These are phyloP conservation scores for Areca catechu DNA, from an alignment of 176 grass and related monocot genomes.

Conservation along the genomic window DNA sequence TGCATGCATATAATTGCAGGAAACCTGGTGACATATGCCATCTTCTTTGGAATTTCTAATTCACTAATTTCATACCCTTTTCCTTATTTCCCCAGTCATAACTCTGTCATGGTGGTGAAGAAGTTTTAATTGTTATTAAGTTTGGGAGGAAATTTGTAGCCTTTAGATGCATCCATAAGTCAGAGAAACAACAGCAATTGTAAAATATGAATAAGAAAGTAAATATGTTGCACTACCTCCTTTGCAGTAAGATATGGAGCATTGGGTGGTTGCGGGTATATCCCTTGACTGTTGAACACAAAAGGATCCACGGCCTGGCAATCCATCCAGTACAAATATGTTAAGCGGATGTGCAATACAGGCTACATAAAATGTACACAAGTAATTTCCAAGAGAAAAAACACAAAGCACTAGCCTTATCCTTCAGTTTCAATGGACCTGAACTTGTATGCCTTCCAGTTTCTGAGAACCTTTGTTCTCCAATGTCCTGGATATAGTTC, in stretches of 20 bases:
- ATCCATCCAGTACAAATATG: conserved; percentile 3
- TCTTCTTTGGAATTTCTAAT: too few species aligned
- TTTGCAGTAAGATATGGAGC: conserved; percentile 44
- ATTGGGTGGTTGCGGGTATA: conserved; percentile 49
- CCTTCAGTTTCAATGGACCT: conserved; percentile 39
- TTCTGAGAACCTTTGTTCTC: conserved; percentile 50
- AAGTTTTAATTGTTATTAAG: too few species aligned
- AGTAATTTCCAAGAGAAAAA: conserved; percentile 2
- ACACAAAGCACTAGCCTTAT: conserved; percentile 35
- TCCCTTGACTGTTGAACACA: conserved; percentile 50
- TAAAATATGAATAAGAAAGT: too few species aligned
- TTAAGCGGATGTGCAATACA: conserved; percentile 4
- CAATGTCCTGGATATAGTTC: conserved; percentile 50
- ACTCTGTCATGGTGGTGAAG: too few species aligned
- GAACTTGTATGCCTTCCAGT: conserved; percentile 28
- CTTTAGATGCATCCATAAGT: too few species aligned
- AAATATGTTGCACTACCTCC: conserved; percentile 27
- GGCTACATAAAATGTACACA: not conserved
- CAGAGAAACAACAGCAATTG: too few species aligned
- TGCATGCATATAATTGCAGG: too few species aligned
- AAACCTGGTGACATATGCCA: too few species aligned
- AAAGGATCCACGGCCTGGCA: conserved; percentile 33
- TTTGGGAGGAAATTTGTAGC: too few species aligned
- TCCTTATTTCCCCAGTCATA: too few species aligned
- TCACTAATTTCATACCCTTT: too few species aligned